These are phyloP conservation scores for Homolaphlyctis polyrhiza DNA, from an alignment of 371 early-diverging fungal genomes.

Conservation along the genomic window DNA sequence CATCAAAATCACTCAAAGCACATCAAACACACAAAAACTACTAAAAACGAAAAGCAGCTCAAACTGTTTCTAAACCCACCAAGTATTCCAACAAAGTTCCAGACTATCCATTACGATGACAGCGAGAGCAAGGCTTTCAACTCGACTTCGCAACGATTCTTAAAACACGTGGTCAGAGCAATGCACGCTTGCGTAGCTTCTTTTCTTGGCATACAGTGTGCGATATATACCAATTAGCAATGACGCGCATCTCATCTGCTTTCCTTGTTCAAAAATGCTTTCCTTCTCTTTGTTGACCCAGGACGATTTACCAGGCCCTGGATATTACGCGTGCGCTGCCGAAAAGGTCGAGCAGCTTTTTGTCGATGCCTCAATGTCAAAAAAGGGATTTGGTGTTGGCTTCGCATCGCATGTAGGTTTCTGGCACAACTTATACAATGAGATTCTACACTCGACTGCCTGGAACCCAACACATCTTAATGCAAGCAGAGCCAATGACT, in stretches of 20 bases:
- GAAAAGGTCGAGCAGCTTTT: constrained; percentile 13
- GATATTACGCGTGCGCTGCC: constrained; percentile 28
- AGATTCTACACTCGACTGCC: too few species aligned
- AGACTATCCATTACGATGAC: constrained; percentile 41
- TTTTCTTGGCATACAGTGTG: too few species aligned
- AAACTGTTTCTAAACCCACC: constrained; percentile 43
- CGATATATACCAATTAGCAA: too few species aligned
- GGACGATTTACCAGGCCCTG: constrained; percentile 46
- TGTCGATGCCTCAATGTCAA: constrained; percentile 21
- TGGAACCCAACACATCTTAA: too few species aligned
- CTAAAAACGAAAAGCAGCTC: constrained; percentile 10
- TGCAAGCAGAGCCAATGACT: too few species aligned
- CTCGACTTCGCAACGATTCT: constrained; percentile 34
- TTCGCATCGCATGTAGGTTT: constrained; percentile 32
- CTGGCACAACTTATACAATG: background rate
- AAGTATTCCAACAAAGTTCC: constrained; percentile 40
- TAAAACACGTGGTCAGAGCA: constrained; percentile 16
- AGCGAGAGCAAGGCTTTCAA: constrained; percentile 36
- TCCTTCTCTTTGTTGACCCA: constrained; percentile 8
- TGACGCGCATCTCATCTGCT: too few species aligned
- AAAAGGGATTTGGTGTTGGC: constrained; percentile 31
- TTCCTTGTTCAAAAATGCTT: too few species aligned
- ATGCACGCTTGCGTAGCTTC: too few species aligned
- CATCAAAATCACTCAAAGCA: background rate
- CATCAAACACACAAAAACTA: background rate